These are phyloP conservation scores for Nicotiana sylvestris DNA, from an alignment of 257 asterid genomes.

Conservation along the genomic window DNA sequence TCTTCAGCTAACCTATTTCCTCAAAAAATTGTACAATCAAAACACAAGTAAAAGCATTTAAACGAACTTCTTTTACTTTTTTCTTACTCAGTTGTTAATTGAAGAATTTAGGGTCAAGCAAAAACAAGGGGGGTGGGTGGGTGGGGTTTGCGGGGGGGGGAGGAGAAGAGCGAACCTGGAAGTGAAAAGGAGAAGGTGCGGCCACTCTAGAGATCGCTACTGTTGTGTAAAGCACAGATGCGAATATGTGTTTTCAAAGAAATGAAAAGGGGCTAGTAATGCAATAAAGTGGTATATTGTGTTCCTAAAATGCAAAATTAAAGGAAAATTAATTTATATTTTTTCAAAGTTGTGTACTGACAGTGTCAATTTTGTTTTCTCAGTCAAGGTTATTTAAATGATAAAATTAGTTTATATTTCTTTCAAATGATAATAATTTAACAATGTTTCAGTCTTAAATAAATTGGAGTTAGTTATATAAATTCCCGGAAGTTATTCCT, in stretches of 20 bases:
- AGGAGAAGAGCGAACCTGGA: slow-evolving; percentile 2
- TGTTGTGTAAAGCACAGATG: not conserved
- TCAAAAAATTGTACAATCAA: not conserved
- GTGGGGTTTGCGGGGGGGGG: not conserved
- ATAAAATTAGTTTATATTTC: not conserved
- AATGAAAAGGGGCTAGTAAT: not conserved
- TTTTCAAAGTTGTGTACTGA: too few species aligned
- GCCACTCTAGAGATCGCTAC: not conserved
- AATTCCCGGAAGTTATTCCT: not conserved
- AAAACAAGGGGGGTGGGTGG: too few species aligned
- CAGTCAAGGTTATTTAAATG: not conserved
- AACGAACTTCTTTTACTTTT: not conserved
- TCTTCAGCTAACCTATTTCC: not conserved
- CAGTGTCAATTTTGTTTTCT: too few species aligned
- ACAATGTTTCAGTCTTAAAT: not conserved
- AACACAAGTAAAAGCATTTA: not conserved
- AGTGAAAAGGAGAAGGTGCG: not conserved
- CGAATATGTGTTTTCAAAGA: not conserved
- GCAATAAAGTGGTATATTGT: not conserved
- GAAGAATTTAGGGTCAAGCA: not conserved
- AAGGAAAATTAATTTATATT: too few species aligned
- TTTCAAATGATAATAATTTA: not conserved
- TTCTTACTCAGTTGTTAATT: not conserved
- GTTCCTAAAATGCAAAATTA: too few species aligned
- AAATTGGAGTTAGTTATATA: not conserved